Evolutionary conservation across 2,329 filamentous ascomycete species (phyloP).

Genomic region (Zymoseptoria passerinii): DNA sequence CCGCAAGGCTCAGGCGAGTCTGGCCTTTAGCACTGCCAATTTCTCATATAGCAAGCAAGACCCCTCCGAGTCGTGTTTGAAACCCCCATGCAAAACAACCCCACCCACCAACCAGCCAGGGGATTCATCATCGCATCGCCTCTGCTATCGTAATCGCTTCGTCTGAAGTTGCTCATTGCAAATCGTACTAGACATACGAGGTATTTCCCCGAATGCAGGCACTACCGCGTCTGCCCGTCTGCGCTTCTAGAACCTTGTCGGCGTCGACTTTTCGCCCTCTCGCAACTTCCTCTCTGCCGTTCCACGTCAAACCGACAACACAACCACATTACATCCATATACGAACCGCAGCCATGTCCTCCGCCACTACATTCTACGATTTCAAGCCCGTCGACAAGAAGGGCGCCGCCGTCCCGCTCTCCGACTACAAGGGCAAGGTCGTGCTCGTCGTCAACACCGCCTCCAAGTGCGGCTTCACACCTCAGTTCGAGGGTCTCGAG

Average conservation of each 20-base stretch:
- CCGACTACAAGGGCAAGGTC: slow-evolving; percentile 78
- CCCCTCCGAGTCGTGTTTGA: too few relatives aligned
- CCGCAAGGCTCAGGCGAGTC: too few relatives aligned
- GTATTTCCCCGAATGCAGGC: neutral
- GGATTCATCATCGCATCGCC: neutral
- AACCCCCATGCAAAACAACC: neutral
- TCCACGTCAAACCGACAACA: neutral
- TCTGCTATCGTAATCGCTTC: neutral
- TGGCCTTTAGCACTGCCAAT: too few relatives aligned
- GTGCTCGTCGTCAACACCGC: slow-evolving; percentile 95
- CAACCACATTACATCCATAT: slow-evolving; percentile 1
- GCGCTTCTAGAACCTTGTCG: neutral
- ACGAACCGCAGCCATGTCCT: slow-evolving; percentile 48
- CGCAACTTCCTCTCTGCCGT: neutral
- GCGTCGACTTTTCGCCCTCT: neutral
- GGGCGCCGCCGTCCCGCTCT: slow-evolving; percentile 62
- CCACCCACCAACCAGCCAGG: neutral
- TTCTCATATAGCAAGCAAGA: too few relatives aligned
- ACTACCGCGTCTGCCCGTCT: neutral
- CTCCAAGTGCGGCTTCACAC: slow-evolving; percentile 97
- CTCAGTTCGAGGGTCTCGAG: slow-evolving; percentile 87
- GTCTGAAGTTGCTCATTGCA: neutral
- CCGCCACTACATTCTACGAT: slow-evolving; percentile 67
- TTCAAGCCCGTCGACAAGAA: slow-evolving; percentile 64
- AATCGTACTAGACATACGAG: neutral